phyloP scores from a whole-genome alignment of 257 asterid species.

The Petunia secreta region DNA sequence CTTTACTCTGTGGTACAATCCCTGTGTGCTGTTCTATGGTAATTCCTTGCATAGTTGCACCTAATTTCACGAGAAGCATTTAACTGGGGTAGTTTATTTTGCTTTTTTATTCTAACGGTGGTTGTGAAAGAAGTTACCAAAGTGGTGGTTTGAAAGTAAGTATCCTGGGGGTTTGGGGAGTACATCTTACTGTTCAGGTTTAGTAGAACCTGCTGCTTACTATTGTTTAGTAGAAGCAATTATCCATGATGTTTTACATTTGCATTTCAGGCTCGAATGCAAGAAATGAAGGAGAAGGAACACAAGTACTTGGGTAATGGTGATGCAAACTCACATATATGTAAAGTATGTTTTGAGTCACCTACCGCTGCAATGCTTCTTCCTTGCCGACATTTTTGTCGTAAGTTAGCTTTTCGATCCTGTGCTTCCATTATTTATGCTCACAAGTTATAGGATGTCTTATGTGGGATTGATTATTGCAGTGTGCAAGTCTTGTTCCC shows the following conservation, averaged over 20 bases:
- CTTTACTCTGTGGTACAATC: neutral
- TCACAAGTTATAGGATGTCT: conserved; percentile 21
- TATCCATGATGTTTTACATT: conserved; percentile 7
- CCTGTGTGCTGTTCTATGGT: neutral
- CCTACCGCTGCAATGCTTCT: conserved; percentile 93
- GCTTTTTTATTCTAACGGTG: conserved; percentile 1
- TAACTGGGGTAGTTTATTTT: neutral
- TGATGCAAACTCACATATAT: conserved; percentile 78
- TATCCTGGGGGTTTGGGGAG: neutral
- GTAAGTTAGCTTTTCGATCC: conserved; percentile 50
- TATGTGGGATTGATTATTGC: conserved; percentile 38
- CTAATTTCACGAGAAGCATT: neutral
- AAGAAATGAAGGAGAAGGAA: conserved; percentile 95
- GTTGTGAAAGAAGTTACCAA: conserved; percentile 11
- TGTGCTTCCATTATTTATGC: conserved; percentile 1
- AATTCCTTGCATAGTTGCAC: neutral
- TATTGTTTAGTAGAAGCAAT: neutral
- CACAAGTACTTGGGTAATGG: conserved; percentile 66
- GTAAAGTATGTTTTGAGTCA: conserved; percentile 96
- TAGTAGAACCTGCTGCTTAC: neutral
- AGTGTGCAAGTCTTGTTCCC: conserved; percentile 95
- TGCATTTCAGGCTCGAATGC: conserved; percentile 84
- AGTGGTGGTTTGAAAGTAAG: neutral
- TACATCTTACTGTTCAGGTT: neutral
- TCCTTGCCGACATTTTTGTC: conserved; percentile 95